phyloP scores from a whole-genome alignment of 1,139 yeast species.

The Meyerozyma smithsonii region DNA sequence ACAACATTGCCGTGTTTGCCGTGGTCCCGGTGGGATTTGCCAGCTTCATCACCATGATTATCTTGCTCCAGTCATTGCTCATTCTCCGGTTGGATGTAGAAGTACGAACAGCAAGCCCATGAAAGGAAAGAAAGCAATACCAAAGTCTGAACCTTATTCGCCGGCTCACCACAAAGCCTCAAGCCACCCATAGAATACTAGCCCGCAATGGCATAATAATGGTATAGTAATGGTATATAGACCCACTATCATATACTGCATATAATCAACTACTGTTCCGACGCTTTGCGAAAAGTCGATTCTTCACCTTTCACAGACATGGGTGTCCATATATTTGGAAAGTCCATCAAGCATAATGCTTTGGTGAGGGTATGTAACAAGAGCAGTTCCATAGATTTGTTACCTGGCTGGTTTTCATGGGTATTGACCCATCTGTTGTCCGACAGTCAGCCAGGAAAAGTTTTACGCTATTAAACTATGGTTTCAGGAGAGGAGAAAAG shows the following conservation, averaged over 20 bases:
- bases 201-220: neutral
- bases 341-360: slow-evolving; percentile 55
- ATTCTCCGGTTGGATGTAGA: slow-evolving; percentile 73
- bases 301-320: slow-evolving; percentile 25
- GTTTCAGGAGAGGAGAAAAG: too few species aligned
- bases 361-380: slow-evolving; percentile 35
- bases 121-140: neutral
- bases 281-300: neutral
- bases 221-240: neutral
- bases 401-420: neutral
- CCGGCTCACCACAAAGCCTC: too few species aligned
- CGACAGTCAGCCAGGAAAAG: neutral
- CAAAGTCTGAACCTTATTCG: too few species aligned
- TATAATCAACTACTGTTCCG: too few species aligned
- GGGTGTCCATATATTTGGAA: slow-evolving; percentile 77
- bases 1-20: slow-evolving; percentile 89
- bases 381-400: neutral
- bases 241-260: too few species aligned
- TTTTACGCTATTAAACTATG: too few species aligned
- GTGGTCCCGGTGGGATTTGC: slow-evolving; percentile 97
- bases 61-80: slow-evolving; percentile 66
- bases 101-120: neutral
- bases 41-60: slow-evolving; percentile 87
- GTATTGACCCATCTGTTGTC: neutral
- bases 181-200: too few species aligned